phyloP scores from a whole-genome alignment of 2,329 filamentous ascomycete species.

The Exophiala dermatitidis region DNA sequence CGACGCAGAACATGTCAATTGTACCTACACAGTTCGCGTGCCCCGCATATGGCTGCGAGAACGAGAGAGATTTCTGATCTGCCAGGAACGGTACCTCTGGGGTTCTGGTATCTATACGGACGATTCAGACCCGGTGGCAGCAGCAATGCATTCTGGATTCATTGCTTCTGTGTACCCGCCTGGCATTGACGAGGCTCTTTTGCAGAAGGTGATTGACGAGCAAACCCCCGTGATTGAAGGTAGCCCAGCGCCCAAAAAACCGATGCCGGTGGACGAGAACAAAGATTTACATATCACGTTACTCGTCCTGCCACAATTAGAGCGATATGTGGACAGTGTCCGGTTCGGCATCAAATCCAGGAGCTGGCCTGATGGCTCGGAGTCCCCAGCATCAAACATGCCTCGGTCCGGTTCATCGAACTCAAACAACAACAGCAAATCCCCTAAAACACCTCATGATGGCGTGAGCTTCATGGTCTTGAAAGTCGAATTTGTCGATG shows the following conservation, averaged over 20 bases:
- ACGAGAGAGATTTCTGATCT: conserved; percentile 72
- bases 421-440: conserved; percentile 28
- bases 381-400: background rate
- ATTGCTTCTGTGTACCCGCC: conserved; percentile 81
- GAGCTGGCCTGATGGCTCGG: conserved; percentile 48
- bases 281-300: conserved; percentile 83
- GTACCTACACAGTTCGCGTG: conserved; percentile 81
- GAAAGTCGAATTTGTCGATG: conserved; percentile 77
- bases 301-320: conserved; percentile 69
- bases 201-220: conserved; percentile 50
- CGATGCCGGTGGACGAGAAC: conserved; percentile 50
- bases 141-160: conserved; percentile 89
- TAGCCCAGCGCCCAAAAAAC: conserved; percentile 35
- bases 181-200: conserved; percentile 62
- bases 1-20: conserved; percentile 67
- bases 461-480: conserved; percentile 84
- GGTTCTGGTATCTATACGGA: conserved; percentile 93
- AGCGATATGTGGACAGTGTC: conserved; percentile 67
- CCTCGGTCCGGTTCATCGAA: background rate
- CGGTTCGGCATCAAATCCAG: conserved; percentile 77
- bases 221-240: conserved; percentile 43
- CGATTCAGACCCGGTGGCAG: conserved; percentile 86
- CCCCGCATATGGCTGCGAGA: conserved; percentile 68
- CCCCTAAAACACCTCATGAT: conserved; percentile 57
- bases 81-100: conserved; percentile 73